Conservation (phyloP, 2,329 filamentous ascomycete genomes). For the Cercospora sp. region DNA sequence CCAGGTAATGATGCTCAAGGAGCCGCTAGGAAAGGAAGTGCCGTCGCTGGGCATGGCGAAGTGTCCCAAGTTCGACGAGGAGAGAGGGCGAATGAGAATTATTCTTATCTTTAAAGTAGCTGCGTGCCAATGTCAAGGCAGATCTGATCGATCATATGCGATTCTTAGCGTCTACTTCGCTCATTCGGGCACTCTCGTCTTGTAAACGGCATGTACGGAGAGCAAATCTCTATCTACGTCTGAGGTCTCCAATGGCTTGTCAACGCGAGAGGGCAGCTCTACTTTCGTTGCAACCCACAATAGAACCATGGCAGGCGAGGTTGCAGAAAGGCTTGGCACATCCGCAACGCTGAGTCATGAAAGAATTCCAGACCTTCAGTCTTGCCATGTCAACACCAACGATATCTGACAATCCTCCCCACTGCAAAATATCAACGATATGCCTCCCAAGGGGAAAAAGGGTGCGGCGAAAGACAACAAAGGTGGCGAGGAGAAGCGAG, state of each 20-base stretch:
- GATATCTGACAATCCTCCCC: neutral
- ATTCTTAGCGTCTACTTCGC: neutral
- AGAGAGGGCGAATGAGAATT: neutral
- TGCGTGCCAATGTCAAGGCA: neutral
- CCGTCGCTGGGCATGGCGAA: conserved; percentile 1
- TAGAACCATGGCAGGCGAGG: neutral
- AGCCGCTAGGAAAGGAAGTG: conserved; percentile 11
- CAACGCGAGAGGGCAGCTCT: neutral
- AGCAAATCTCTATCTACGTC: neutral
- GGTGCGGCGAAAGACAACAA: conserved; percentile 43
- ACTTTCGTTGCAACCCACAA: neutral
- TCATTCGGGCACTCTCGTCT: neutral
- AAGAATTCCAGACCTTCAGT: conserved; percentile 9
- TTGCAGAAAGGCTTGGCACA: neutral
- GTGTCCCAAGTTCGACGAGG: neutral
- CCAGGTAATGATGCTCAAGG: conserved; percentile 19
- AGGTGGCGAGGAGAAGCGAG: conserved; percentile 57
- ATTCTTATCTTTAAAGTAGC: neutral
- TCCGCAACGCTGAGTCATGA: conserved; percentile 5
- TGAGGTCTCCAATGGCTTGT: neutral
- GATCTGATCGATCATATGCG: neutral
- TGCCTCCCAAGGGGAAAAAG: conserved; percentile 54
- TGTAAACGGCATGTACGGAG: neutral
- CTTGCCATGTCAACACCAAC: neutral
- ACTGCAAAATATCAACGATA: conserved; percentile 32